These are phyloP conservation scores for Flaveria trinervia DNA, from an alignment of 129 eudicot species.

Conservation along the genomic window DNA sequence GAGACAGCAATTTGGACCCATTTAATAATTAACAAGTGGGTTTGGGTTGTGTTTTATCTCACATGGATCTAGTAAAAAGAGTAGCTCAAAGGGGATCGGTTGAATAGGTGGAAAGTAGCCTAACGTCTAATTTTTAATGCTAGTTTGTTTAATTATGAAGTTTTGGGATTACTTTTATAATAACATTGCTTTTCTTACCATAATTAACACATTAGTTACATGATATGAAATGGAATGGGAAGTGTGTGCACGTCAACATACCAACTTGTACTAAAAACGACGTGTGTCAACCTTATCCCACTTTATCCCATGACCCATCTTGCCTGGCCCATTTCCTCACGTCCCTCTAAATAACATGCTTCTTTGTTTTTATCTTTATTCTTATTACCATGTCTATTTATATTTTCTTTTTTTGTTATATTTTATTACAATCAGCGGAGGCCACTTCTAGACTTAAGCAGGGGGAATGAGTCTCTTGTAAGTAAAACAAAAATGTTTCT, in stretches of 20 bases:
- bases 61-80: background rate
- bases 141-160: background rate
- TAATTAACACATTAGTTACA: background rate
- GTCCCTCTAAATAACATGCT: background rate
- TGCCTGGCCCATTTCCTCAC: background rate
- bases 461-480: constrained; percentile 45
- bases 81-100: background rate
- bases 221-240: background rate
- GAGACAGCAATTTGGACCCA: background rate
- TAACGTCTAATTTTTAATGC: background rate
- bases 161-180: background rate
- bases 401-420: background rate
- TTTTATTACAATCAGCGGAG: constrained; percentile 32
- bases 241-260: background rate
- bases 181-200: background rate
- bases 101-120: background rate
- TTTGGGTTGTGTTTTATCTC: background rate
- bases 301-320: background rate
- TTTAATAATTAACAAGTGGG: background rate
- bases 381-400: constrained; percentile 17
- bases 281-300: background rate
- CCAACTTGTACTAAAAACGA: background rate
- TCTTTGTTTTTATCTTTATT: constrained; percentile 17
- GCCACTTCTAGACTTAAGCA: constrained; percentile 47
- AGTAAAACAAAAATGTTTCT: constrained; percentile 23